Percentiles rank a stretch among this genome's conserved stretches.
These are phyloP conservation scores for Phellopilus nigrolimitatus DNA, from an alignment of 1,284 basidiomycete species.

Conservation along the genomic window DNA sequence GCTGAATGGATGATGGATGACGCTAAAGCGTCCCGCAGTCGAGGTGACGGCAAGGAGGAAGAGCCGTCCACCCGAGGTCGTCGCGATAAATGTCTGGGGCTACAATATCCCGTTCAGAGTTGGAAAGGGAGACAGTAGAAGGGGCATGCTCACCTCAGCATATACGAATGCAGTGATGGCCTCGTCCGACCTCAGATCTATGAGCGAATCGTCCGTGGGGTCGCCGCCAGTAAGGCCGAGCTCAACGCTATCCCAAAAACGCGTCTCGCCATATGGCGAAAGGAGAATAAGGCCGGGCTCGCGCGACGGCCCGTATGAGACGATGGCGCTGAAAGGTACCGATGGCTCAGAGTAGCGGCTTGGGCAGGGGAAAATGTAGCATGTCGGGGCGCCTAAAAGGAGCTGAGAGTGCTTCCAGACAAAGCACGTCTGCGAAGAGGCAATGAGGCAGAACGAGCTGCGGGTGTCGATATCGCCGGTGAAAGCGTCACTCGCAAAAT, in stretches of 20 bases:
- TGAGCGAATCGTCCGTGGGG: slow-evolving; percentile 47
- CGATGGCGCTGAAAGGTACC: slow-evolving; percentile 62
- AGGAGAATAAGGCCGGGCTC: slow-evolving; percentile 76
- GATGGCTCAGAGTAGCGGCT: slow-evolving; percentile 37
- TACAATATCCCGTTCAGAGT: slow-evolving; percentile 25
- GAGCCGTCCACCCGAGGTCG: slow-evolving; percentile 61
- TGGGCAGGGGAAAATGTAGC: slow-evolving; percentile 77
- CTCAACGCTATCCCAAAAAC: slow-evolving; percentile 78
- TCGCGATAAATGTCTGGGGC: slow-evolving; percentile 62
- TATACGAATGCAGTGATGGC: slow-evolving; percentile 60
- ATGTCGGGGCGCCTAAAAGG: slow-evolving; percentile 63
- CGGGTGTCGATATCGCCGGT: slow-evolving; percentile 64
- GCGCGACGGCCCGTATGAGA: slow-evolving; percentile 61
- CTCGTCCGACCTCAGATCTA: slow-evolving; percentile 55
- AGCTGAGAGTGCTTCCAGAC: slow-evolving; percentile 78
- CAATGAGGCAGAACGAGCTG: slow-evolving; percentile 70
- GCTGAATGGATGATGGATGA: slow-evolving; percentile 52
- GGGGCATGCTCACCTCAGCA: slow-evolving; percentile 47
- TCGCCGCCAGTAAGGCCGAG: slow-evolving; percentile 79
- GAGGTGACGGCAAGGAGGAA: slow-evolving; percentile 63
- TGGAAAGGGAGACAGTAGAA: background rate
- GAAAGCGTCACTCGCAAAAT: slow-evolving; percentile 63
- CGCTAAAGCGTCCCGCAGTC: slow-evolving; percentile 59
- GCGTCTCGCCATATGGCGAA: slow-evolving; percentile 56
- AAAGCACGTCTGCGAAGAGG: slow-evolving; percentile 69